Percentiles rank a stretch among this genome's conserved stretches.
Conservation (phyloP, 2,329 filamentous ascomycete species). For the Alternaria sp. region DNA sequence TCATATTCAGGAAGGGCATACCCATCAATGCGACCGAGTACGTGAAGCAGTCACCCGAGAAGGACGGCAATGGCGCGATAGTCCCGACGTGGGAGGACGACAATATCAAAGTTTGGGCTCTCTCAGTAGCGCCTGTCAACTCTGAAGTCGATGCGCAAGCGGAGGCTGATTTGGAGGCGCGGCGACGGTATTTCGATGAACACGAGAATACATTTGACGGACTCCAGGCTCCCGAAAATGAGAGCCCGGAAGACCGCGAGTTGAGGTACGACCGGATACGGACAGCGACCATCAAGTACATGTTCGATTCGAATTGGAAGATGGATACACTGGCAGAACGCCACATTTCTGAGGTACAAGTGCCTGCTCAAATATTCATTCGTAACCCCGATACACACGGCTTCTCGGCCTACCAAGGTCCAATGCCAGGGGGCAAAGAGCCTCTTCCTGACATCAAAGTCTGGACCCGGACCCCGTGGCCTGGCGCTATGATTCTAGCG, state of each 20-base stretch:
- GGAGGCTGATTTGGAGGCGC: slow-evolving; percentile 31
- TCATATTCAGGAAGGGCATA: slow-evolving; percentile 85
- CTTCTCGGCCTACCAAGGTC: slow-evolving; percentile 73
- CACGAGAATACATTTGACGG: slow-evolving; percentile 41
- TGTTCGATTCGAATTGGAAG: slow-evolving; percentile 81
- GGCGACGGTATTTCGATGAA: slow-evolving; percentile 28
- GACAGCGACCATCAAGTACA: slow-evolving; percentile 70
- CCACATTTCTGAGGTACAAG: slow-evolving; percentile 68
- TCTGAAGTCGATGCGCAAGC: slow-evolving; percentile 10
- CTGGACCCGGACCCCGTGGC: slow-evolving; percentile 79
- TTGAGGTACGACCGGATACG: slow-evolving; percentile 58
- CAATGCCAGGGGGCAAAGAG: slow-evolving; percentile 60
- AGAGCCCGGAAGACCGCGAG: slow-evolving; percentile 44
- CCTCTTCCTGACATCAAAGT: slow-evolving; percentile 71
- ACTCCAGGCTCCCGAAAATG: slow-evolving; percentile 33
- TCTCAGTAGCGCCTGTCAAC: slow-evolving; percentile 62
- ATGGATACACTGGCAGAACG: slow-evolving; percentile 73
- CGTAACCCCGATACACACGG: slow-evolving; percentile 66
- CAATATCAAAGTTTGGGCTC: slow-evolving; percentile 82
- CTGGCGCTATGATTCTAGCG: slow-evolving; percentile 66
- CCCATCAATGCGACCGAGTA: slow-evolving; percentile 76
- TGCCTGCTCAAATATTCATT: slow-evolving; percentile 74
- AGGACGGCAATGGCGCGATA: slow-evolving; percentile 44
- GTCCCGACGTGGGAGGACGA: slow-evolving; percentile 76
- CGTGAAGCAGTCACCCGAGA: slow-evolving; percentile 27